Conservation (phyloP, 805 yeast genomes). For the Suhomyces canberraensis region DNA sequence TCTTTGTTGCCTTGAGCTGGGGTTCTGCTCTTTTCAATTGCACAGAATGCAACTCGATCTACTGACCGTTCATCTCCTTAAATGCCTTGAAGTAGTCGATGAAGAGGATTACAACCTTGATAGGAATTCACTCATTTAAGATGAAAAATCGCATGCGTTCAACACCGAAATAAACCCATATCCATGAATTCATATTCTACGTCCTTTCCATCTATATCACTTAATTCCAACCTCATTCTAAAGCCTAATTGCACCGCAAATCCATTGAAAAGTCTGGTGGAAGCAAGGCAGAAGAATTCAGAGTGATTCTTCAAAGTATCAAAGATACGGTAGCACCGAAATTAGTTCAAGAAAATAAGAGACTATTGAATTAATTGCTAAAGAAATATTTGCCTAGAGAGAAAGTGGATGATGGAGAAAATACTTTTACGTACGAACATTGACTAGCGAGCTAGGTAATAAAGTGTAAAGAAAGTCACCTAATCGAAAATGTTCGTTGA, state of each 20-base stretch:
- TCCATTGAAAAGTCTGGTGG: too few relatives aligned
- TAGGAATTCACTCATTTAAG: slow-evolving; percentile 14
- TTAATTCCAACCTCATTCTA: slow-evolving; percentile 1
- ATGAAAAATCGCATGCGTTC: slow-evolving; percentile 30
- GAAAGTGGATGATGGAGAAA: too few relatives aligned
- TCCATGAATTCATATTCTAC: slow-evolving; percentile 32
- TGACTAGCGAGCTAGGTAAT: too few relatives aligned
- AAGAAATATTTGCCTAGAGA: too few relatives aligned
- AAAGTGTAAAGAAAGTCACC: too few relatives aligned
- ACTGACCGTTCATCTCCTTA: slow-evolving; percentile 73
- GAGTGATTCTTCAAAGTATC: too few relatives aligned
- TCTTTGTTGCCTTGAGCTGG: slow-evolving; percentile 18
- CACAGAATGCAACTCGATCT: slow-evolving; percentile 71
- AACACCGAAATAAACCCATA: slow-evolving; percentile 72
- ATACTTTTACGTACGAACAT: too few relatives aligned
- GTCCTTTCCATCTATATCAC: neutral
- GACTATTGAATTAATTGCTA: too few relatives aligned
- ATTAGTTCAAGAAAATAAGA: too few relatives aligned
- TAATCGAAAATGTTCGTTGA: too few relatives aligned
- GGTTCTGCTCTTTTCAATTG: slow-evolving; percentile 62
- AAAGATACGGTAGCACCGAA: too few relatives aligned
- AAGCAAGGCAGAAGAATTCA: too few relatives aligned
- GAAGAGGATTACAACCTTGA: slow-evolving; percentile 20
- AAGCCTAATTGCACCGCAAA: slow-evolving; percentile 1
- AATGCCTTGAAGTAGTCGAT: slow-evolving; percentile 69